Base-by-base conservation (phyloP, 2,329 filamentous ascomycete genomes). In the Chaetomiaceae sp. region DNA sequence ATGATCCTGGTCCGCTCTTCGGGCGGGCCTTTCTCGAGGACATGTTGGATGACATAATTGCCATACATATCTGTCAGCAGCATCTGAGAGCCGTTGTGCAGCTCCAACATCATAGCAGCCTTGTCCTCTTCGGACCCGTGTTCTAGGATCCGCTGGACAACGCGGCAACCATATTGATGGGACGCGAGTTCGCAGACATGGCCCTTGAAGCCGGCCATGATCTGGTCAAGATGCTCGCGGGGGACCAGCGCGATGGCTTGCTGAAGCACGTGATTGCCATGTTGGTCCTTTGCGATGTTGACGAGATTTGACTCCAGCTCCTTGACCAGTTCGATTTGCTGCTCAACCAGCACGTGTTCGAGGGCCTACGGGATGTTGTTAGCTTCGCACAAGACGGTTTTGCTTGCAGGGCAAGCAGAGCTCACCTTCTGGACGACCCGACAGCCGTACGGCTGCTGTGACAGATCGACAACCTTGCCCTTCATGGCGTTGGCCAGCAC, bases 221-320 rank as follows among this genome's bases (percentile, higher is more conserved):
- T 86, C 70, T 95, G 95, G 58, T 85, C 85, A 41, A 96, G 87
- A 64, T 92, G 84, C 58, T 89, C 77, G 2, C 84, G 80, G 0
- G 89, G 88, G 53, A 92, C 81, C 62, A 86, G 76, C 64, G 94
- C 86, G 55, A 99, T 90, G 9, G 92, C 86, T 69, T 95, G 96
- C 64, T 97, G 94, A 16, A 99, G 85, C 25, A 99, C 94, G 61
- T 99, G 94, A 69, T 99, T 99, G 50, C 92, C 94, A 62, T 96
- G 94, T 66, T 90, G 84, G 61, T 96, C 87, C 61, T 85, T 87
- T 58, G 95, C 86, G 52, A 92, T 88, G 54, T 81, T 81, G 50
- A 92, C 67, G 5, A 96, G 82, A 50, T 90, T 79, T 23, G 80
- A 75, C 66, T 91, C 84, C 1, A 97, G 80, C 69, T 97, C 94